These are phyloP conservation scores for Rhynchosporium secalis DNA, from an alignment of 2,329 filamentous ascomycete genomes.

Conservation along the genomic window DNA sequence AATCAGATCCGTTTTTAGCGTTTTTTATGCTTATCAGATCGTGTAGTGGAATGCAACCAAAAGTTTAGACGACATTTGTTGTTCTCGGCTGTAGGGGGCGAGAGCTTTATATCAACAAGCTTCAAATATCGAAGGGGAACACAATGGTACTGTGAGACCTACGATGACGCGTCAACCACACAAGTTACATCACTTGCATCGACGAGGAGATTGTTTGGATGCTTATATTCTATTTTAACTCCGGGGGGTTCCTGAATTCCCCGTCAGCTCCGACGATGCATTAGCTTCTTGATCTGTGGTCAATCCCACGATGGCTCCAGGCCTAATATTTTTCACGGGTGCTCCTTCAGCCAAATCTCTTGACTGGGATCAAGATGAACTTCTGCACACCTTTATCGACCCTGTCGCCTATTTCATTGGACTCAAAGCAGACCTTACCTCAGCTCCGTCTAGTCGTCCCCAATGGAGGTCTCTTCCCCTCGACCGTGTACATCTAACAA, in stretches of 20 bases:
- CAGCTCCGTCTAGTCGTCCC: constrained; percentile 23
- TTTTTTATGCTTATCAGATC: constrained; percentile 10
- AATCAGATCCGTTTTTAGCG: constrained; percentile 17
- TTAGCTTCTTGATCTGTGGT: constrained; percentile 4
- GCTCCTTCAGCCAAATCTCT: constrained; percentile 58
- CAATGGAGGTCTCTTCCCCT: constrained; percentile 57
- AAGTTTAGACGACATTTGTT: background rate
- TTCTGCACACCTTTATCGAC: constrained; percentile 50
- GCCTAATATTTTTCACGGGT: constrained; percentile 55
- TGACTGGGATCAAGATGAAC: constrained; percentile 52
- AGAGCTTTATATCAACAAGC: background rate
- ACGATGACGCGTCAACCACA: background rate
- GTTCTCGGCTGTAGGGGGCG: background rate
- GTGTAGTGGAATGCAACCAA: background rate
- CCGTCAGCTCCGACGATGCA: constrained; percentile 13
- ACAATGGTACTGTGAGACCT: background rate
- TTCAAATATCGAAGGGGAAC: background rate
- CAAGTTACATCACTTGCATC: background rate
- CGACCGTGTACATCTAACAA: constrained; percentile 47
- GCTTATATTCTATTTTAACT: background rate
- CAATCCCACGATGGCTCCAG: constrained; percentile 28
- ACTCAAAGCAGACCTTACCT: constrained; percentile 20
- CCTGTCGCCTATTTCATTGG: constrained; percentile 45
- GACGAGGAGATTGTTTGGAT: background rate
- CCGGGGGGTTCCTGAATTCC: constrained; percentile 8